Evolutionary conservation across 495 filamentous ascomycete genomes (phyloP).

Genomic region (Rhypophila decipiens): DNA sequence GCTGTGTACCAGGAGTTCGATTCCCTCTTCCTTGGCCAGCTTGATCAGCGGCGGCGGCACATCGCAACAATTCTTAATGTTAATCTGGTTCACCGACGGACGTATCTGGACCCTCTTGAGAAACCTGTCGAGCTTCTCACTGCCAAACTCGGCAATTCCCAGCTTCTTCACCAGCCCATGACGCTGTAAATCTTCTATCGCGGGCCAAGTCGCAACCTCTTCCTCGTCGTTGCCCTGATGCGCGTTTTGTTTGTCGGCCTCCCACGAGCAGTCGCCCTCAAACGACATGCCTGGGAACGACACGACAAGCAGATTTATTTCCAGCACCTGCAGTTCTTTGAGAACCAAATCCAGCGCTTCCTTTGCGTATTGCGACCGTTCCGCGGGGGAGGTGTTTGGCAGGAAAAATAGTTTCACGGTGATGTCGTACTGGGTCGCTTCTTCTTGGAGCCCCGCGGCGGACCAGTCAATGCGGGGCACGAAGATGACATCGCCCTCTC

Average conservation of each 20-base stretch:
- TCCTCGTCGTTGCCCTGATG: conserved; percentile 59
- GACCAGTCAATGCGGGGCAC: conserved; percentile 72
- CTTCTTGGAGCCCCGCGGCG: conserved; percentile 65
- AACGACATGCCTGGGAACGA: conserved; percentile 92
- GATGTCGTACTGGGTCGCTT: conserved; percentile 78
- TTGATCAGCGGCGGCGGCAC: conserved; percentile 83
- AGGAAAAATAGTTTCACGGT: conserved; percentile 92
- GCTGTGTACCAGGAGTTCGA: conserved; percentile 89
- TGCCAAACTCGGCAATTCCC: conserved; percentile 87
- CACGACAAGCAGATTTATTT: conserved; percentile 83
- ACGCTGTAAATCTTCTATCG: conserved; percentile 68
- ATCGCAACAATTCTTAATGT: conserved; percentile 91
- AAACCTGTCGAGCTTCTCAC: conserved; percentile 61
- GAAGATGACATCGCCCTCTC: conserved; percentile 55
- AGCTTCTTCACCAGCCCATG: conserved; percentile 65
- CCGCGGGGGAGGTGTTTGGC: conserved; percentile 54
- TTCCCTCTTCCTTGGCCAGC: conserved; percentile 74
- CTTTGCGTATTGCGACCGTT: conserved; percentile 58
- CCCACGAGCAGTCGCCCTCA: conserved; percentile 83
- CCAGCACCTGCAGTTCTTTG: conserved; percentile 64
- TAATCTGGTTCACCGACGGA: conserved; percentile 92
- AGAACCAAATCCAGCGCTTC: conserved; percentile 75
- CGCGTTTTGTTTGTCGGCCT: conserved; percentile 58
- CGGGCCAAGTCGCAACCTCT: conserved; percentile 56
- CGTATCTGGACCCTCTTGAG: conserved; percentile 55